Percentiles rank a stretch among this genome's conserved stretches.
These are phyloP conservation scores for Bryum argenteum DNA, from an alignment of 225 moss, liverwort and hornwort species.

Conservation along the genomic window DNA sequence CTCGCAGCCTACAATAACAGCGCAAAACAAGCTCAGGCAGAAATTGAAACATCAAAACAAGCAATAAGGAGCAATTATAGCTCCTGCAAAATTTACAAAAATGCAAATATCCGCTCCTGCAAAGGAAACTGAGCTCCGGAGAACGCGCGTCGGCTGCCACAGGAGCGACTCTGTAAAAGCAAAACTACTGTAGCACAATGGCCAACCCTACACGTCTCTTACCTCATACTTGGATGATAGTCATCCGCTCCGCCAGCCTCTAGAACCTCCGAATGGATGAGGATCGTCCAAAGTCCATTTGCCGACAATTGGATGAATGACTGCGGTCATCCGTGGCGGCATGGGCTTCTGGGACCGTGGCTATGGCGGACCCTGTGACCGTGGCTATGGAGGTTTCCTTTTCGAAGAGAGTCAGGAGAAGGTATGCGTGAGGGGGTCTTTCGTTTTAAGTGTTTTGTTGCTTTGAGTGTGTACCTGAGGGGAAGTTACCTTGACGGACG, in stretches of 20 bases:
- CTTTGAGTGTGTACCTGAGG: not conserved
- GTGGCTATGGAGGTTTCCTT: conserved; percentile 10
- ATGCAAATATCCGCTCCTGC: not conserved
- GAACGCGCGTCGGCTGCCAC: conserved; percentile 2
- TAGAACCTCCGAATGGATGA: conserved; percentile 2
- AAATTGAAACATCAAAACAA: too few relatives aligned
- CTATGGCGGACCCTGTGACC: not conserved
- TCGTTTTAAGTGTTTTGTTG: not conserved
- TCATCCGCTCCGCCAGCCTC: not conserved
- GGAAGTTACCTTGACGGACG: conserved; percentile 29
- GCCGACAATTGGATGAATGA: not conserved
- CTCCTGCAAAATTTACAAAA: not conserved
- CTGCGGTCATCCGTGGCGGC: not conserved
- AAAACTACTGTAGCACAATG: not conserved
- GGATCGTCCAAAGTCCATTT: not conserved
- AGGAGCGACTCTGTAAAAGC: not conserved
- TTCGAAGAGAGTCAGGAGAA: not conserved
- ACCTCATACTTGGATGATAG: not conserved
- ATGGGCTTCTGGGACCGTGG: not conserved
- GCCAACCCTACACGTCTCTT: not conserved
- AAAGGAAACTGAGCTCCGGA: conserved; percentile 2
- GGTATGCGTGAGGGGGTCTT: not conserved
- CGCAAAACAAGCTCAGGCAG: not conserved
- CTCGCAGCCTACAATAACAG: not conserved
- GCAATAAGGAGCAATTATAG: not conserved